These are phyloP conservation scores for Dimargaris xerosporica DNA, from an alignment of 192 early-diverging fungal genomes.

Conservation along the genomic window DNA sequence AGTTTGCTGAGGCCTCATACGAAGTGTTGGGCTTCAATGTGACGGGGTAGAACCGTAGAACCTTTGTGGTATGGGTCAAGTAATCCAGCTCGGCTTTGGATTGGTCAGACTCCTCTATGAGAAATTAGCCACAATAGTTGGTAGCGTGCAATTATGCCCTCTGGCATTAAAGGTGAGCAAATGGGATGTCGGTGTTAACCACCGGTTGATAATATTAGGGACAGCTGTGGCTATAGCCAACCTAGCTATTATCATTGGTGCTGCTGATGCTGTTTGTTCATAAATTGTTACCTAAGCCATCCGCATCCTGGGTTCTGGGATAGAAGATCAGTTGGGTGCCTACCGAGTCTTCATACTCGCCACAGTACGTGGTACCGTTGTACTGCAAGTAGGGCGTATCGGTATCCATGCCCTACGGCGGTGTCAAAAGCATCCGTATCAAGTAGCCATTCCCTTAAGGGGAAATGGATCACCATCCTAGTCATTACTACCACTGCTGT, in stretches of 20 bases:
- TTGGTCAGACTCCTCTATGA: background rate
- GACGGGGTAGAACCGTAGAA: conserved; percentile 4
- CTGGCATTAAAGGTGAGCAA: no score
- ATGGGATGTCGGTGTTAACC: no score
- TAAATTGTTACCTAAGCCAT: no score
- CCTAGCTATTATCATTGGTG: background rate
- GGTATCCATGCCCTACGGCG: background rate
- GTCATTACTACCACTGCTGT: no score
- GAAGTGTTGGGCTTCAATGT: background rate
- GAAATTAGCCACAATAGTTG: no score
- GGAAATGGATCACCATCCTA: no score
- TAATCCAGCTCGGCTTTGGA: background rate
- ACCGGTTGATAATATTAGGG: no score
- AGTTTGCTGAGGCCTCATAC: background rate
- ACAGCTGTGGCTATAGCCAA: background rate
- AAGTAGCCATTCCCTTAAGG: no score
- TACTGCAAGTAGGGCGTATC: conserved; percentile 1
- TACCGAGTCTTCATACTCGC: conserved; percentile 9
- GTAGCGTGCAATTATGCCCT: no score
- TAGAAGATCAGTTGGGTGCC: conserved; percentile 5
- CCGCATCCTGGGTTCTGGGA: background rate
- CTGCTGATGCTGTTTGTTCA: background rate
- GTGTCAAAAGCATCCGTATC: no score
- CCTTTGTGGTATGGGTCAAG: conserved; percentile 6
- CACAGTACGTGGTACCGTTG: conserved; percentile 2